Conservation (phyloP, 441 rosid genomes). For the Breynia disticha region DNA sequence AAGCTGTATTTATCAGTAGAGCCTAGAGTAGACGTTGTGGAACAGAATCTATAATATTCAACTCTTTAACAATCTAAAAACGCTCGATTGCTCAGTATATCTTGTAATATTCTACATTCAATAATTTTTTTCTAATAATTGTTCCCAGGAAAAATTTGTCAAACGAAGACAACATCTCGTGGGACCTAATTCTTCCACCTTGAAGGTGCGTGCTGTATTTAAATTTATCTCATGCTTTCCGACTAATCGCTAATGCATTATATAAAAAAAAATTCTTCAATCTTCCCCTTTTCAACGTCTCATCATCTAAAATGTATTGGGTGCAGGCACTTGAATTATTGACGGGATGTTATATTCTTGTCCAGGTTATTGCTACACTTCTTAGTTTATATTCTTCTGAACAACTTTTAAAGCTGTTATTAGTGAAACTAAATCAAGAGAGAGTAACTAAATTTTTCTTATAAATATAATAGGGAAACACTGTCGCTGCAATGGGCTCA, state of each 20-base stretch:
- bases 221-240: neutral
- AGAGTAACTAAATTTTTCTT: constrained; percentile 1
- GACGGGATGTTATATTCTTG: constrained; percentile 82
- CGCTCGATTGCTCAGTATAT: too few species aligned
- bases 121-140: neutral
- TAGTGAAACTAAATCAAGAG: neutral
- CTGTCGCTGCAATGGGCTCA: constrained; percentile 88
- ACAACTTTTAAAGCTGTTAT: neutral
- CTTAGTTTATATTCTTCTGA: constrained; percentile 1
- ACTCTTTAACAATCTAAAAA: too few species aligned
- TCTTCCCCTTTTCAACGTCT: constrained; percentile 9
- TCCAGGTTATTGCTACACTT: constrained; percentile 48
- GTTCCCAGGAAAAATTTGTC: constrained; percentile 80
- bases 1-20: too few species aligned
- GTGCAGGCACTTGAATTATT: constrained; percentile 87
- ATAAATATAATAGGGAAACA: constrained; percentile 50
- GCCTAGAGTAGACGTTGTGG: too few species aligned
- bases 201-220: constrained; percentile 50
- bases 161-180: constrained; percentile 81
- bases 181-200: constrained; percentile 87
- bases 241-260: neutral
- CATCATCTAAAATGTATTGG: constrained; percentile 15
- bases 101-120: too few species aligned
- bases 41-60: too few species aligned
- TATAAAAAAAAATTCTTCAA: neutral